These are phyloP conservation scores for Xerocomellus dryophilus DNA, from an alignment of 768 basidiomycete species.

Conservation along the genomic window DNA sequence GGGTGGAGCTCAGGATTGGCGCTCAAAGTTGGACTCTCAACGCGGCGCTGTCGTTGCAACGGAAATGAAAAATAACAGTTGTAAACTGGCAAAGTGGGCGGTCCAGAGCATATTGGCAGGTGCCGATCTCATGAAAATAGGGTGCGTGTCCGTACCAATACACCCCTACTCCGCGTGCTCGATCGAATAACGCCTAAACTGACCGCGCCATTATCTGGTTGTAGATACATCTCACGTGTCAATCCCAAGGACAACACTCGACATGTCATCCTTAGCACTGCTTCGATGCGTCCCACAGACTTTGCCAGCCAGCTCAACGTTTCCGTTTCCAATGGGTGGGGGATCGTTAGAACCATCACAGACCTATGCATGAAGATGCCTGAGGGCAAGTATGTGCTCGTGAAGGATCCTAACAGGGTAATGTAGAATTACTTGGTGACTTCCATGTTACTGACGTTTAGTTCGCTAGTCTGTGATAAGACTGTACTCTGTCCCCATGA, in stretches of 20 bases:
- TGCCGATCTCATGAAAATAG: conserved; percentile 95
- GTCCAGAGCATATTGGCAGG: conserved; percentile 94
- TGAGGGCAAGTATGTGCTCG: conserved; percentile 95
- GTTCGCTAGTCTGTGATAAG: conserved; percentile 80
- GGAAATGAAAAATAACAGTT: conserved; percentile 99
- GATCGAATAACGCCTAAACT: conserved; percentile 1
- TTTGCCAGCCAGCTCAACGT: conserved; percentile 96
- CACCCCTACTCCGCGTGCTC: neutral
- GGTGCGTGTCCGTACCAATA: conserved; percentile 50
- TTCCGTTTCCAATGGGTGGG: conserved; percentile 95
- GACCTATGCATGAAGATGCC: conserved; percentile 96
- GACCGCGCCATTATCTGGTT: conserved; percentile 12
- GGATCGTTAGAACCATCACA: conserved; percentile 92
- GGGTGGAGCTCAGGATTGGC: conserved; percentile 98
- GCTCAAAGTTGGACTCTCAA: conserved; percentile 93
- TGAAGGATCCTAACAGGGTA: conserved; percentile 98
- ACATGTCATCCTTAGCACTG: conserved; percentile 92
- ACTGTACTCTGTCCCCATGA: conserved; percentile 86
- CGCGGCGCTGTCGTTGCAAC: conserved; percentile 97
- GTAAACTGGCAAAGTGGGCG: conserved; percentile 96
- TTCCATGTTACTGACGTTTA: conserved; percentile 10
- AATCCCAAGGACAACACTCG: conserved; percentile 93
- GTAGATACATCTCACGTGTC: conserved; percentile 90
- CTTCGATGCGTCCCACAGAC: conserved; percentile 90
- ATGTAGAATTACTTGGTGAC: conserved; percentile 21